Conservation (phyloP, 257 asterid genomes). For the Marsdenia floribunda region DNA sequence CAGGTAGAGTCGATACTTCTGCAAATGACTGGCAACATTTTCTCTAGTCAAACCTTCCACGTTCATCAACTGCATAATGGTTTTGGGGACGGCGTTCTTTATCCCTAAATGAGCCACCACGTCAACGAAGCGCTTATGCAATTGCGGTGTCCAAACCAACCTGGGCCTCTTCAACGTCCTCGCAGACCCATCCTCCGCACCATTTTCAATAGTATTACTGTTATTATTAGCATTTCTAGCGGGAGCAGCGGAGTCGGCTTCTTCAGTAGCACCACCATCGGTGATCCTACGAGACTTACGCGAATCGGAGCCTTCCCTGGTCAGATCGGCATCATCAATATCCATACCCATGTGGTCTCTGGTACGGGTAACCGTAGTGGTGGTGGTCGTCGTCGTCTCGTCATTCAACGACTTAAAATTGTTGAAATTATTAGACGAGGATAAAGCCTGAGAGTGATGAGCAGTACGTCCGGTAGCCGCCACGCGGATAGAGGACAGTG, state of each 20-base stretch:
- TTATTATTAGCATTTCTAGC: not conserved
- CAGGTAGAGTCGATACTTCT: slow-evolving; percentile 73
- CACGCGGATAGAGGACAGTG: slow-evolving; percentile 49
- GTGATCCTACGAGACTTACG: slow-evolving; percentile 49
- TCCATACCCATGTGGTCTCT: slow-evolving; percentile 25
- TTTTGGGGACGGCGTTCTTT: slow-evolving; percentile 80
- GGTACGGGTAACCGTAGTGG: slow-evolving; percentile 5
- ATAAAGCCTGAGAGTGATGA: slow-evolving; percentile 17
- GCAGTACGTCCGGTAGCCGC: slow-evolving; percentile 5
- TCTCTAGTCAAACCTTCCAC: slow-evolving; percentile 92
- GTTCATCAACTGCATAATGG: slow-evolving; percentile 93
- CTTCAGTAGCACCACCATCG: slow-evolving; percentile 25
- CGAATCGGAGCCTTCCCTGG: slow-evolving; percentile 55
- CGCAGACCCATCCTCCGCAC: slow-evolving; percentile 46
- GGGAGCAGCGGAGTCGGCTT: slow-evolving; percentile 31
- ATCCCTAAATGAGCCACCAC: slow-evolving; percentile 84
- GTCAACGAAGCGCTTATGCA: slow-evolving; percentile 84
- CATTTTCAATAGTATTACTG: slow-evolving; percentile 26
- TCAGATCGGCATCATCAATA: slow-evolving; percentile 32
- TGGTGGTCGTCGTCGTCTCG: slow-evolving; percentile 6
- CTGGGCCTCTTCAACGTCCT: slow-evolving; percentile 72
- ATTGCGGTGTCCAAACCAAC: slow-evolving; percentile 94
- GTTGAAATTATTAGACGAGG: slow-evolving; percentile 23
- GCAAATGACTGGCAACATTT: slow-evolving; percentile 90
- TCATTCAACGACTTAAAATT: slow-evolving; percentile 33